These are phyloP conservation scores for Tolypocladium paradoxum DNA, from an alignment of 2,329 filamentous ascomycete species.

Conservation along the genomic window DNA sequence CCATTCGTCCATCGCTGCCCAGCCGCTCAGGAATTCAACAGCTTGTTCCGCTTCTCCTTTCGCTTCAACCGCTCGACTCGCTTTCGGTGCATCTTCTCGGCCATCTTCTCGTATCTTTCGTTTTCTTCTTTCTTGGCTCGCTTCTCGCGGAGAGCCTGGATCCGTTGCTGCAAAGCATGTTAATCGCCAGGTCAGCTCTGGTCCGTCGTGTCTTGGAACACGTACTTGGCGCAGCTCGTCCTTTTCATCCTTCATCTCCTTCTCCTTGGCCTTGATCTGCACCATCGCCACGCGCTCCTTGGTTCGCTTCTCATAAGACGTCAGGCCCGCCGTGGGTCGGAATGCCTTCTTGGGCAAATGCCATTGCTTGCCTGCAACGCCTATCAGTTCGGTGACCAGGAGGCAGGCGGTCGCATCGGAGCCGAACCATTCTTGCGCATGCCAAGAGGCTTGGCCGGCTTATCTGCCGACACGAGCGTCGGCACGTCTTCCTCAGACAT, in stretches of 20 bases:
- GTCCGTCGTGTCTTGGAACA: neutral
- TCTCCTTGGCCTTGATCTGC: constrained; percentile 85
- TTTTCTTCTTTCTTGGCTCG: constrained; percentile 85
- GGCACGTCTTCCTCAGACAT: constrained; percentile 8
- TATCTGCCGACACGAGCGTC: constrained; percentile 12
- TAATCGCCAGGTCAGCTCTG: constrained; percentile 1
- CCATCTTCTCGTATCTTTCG: constrained; percentile 85
- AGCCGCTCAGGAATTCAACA: constrained; percentile 49
- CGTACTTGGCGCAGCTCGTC: constrained; percentile 74
- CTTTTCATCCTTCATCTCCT: constrained; percentile 93
- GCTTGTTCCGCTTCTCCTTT: constrained; percentile 92
- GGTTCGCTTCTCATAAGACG: constrained; percentile 66
- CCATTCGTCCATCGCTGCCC: neutral
- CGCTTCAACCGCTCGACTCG: constrained; percentile 85
- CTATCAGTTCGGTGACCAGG: constrained; percentile 4
- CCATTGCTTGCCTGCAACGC: constrained; percentile 82
- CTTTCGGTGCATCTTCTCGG: constrained; percentile 96
- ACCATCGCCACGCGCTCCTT: constrained; percentile 58
- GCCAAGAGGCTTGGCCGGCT: constrained; percentile 37
- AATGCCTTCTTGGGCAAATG: constrained; percentile 75
- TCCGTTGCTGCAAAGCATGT: constrained; percentile 46
- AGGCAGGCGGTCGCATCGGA: neutral
- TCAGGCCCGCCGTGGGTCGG: constrained; percentile 67
- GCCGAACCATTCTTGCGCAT: constrained; percentile 74
- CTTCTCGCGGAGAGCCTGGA: constrained; percentile 75